phyloP scores from a whole-genome alignment of 2,329 filamentous ascomycete genomes.

The Fusarium mangiferae region DNA sequence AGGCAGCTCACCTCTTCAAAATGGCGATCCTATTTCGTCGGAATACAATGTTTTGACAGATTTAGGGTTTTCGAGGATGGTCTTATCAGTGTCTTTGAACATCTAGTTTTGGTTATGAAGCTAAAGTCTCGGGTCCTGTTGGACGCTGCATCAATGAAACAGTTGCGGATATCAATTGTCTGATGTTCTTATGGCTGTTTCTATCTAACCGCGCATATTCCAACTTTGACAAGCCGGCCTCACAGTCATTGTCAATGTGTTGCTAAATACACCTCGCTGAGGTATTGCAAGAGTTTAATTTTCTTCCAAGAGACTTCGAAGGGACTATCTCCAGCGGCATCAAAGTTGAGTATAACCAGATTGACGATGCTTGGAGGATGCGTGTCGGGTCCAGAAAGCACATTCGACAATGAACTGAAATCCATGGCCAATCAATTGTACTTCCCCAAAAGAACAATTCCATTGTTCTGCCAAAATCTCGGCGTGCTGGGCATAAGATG shows the following conservation, averaged over 20 bases:
- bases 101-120: not conserved
- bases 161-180: not conserved
- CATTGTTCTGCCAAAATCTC: not conserved
- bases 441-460: not conserved
- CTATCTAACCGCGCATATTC: rapidly evolving
- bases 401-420: too few relatives aligned
- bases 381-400: not conserved
- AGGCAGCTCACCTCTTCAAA: not conserved
- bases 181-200: not conserved
- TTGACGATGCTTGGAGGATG: not conserved
- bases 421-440: not conserved
- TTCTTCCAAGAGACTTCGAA: not conserved
- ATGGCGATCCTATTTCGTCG: not conserved
- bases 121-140: not conserved
- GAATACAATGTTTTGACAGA: not conserved
- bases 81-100: not conserved
- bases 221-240: too few relatives aligned
- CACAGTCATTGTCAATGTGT: not conserved
- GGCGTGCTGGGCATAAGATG: not conserved
- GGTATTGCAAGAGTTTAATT: too few relatives aligned
- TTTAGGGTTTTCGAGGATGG: rapidly evolving
- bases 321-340: not conserved
- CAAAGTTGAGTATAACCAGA: not conserved
- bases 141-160: too few relatives aligned
- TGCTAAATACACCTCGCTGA: not conserved